These are phyloP conservation scores for Globisporangium lucens DNA, from an alignment of 352 stramenopile genomes.

Conservation along the genomic window DNA sequence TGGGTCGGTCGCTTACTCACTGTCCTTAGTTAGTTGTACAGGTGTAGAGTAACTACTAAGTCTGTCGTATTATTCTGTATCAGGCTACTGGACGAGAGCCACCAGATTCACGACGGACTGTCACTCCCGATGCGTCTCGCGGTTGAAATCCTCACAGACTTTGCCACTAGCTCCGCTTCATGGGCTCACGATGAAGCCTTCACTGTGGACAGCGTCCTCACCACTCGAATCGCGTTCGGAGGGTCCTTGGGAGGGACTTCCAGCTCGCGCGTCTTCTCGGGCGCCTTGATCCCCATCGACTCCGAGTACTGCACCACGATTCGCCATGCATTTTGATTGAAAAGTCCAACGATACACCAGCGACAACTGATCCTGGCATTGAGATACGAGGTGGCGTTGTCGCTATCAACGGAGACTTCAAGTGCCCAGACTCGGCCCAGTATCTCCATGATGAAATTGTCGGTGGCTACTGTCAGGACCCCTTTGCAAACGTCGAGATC, in stretches of 20 bases:
- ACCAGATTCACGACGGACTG: background rate
- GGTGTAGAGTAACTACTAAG: background rate
- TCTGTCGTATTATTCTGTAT: background rate
- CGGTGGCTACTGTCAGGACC: background rate
- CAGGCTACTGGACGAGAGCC: background rate
- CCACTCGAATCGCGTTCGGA: constrained; percentile 3
- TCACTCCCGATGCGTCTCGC: constrained; percentile 17
- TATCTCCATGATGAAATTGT: background rate
- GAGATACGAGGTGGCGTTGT: constrained; percentile 2
- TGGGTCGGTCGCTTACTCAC: no score
- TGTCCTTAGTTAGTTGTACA: background rate
- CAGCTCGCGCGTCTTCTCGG: constrained; percentile 11
- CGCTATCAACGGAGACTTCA: constrained; percentile 10
- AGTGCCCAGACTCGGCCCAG: background rate
- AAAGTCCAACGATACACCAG: background rate
- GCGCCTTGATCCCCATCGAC: background rate
- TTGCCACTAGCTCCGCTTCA: no score
- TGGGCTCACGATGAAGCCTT: background rate
- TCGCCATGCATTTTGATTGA: background rate
- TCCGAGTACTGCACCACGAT: background rate
- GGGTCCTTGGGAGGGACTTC: background rate
- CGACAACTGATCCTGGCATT: no score
- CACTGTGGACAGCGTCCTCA: background rate
- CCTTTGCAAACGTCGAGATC: background rate
- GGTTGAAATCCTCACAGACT: constrained; percentile 8